A percentile compares a stretch with the other conserved stretches of the same genome.
Evolutionary conservation across 1,284 basidiomycete species (phyloP).

Genomic region (Pseudozyma pruni): DNA sequence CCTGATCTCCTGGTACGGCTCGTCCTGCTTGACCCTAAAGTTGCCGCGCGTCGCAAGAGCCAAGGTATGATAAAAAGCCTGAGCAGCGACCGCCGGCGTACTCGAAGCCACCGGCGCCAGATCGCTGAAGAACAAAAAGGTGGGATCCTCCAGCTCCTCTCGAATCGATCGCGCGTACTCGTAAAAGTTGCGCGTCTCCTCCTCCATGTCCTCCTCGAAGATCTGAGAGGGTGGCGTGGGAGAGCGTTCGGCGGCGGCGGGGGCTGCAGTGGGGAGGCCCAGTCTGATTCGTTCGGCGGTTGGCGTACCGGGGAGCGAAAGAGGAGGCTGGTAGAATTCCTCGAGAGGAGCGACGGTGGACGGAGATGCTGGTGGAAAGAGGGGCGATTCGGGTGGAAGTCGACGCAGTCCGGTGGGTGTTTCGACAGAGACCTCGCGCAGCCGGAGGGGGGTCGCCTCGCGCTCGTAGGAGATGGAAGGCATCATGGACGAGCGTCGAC

Average conservation of each 20-base stretch:
- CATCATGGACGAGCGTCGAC: constrained; percentile 42
- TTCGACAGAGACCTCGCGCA: constrained; percentile 32
- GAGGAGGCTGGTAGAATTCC: constrained; percentile 13
- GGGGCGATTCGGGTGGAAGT: constrained; percentile 17
- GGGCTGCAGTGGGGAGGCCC: constrained; percentile 16
- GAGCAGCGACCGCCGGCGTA: constrained; percentile 57
- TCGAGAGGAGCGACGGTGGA: constrained; percentile 27
- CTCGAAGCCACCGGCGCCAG: constrained; percentile 40
- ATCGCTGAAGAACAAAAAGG: constrained; percentile 47
- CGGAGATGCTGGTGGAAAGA: constrained; percentile 18
- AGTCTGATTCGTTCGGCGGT: constrained; percentile 14
- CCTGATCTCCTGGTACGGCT: constrained; percentile 62
- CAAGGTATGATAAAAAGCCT: constrained; percentile 65
- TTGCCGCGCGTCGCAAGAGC: constrained; percentile 47
- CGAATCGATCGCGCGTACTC: constrained; percentile 26
- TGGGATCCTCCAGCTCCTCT: constrained; percentile 30
- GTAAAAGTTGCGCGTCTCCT: constrained; percentile 47
- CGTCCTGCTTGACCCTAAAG: constrained; percentile 57
- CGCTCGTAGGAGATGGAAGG: constrained; percentile 37
- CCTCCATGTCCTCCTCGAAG: constrained; percentile 31
- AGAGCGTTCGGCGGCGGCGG: background rate
- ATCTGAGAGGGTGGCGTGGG: constrained; percentile 20
- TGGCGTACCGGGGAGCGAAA: constrained; percentile 12
- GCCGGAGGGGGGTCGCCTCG: constrained; percentile 25
- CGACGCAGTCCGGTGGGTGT: constrained; percentile 42